These are phyloP conservation scores for Austroboletus eburneus DNA, from an alignment of 768 basidiomycete genomes.

Conservation along the genomic window DNA sequence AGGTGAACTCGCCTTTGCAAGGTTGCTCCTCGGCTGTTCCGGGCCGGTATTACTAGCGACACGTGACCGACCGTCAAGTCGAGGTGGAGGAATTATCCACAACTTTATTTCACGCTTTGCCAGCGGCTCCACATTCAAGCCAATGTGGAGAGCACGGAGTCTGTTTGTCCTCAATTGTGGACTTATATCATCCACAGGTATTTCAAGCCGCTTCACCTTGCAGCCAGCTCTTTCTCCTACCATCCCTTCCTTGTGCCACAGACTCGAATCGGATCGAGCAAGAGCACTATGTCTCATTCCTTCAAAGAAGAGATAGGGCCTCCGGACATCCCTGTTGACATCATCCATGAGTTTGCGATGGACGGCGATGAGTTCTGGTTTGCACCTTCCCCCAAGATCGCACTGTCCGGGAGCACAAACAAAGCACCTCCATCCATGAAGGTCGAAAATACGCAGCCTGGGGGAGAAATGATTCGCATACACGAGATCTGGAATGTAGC, in stretches of 20 bases:
- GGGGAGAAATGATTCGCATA: conserved; percentile 15
- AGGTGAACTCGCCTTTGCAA: too few species aligned
- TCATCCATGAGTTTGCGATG: neutral
- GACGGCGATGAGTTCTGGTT: neutral
- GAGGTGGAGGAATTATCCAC: neutral
- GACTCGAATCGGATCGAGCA: neutral
- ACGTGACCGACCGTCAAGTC: conserved; percentile 13
- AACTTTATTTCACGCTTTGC: conserved; percentile 13
- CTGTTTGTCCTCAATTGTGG: conserved; percentile 2
- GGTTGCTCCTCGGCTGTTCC: too few species aligned
- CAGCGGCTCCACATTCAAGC: conserved; percentile 6
- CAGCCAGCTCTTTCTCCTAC: neutral
- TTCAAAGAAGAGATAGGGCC: conserved; percentile 17
- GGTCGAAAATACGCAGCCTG: conserved; percentile 16
- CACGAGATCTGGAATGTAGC: conserved; percentile 27
- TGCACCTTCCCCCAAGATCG: neutral
- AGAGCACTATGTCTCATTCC: conserved; percentile 9
- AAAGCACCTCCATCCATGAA: conserved; percentile 15
- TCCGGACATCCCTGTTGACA: conserved; percentile 17
- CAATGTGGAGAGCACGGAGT: neutral
- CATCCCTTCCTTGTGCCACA: neutral
- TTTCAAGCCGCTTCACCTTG: neutral
- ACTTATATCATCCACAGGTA: conserved; percentile 2
- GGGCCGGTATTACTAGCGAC: neutral
- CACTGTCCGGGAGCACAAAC: neutral